Evolutionary conservation across 1,284 basidiomycete genomes (phyloP).

Genomic region (Termitomyces sp.): DNA sequence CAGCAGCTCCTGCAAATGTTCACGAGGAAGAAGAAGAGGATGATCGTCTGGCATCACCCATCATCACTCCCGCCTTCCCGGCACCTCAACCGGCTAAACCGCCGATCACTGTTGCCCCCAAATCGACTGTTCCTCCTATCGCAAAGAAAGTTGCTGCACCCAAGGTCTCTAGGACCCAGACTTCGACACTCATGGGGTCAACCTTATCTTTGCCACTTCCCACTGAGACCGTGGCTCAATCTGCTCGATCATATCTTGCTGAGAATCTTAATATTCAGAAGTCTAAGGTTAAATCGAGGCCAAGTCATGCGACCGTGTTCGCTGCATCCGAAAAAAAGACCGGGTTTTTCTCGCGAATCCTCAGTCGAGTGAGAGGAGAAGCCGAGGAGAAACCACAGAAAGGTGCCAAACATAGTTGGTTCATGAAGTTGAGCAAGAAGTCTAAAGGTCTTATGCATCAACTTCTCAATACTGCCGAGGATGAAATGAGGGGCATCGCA

Average conservation of each 20-base stretch:
- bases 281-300: conserved; percentile 64
- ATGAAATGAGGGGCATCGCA: conserved; percentile 48
- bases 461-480: conserved; percentile 51
- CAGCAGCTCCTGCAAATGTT: conserved; percentile 22
- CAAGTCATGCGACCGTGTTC: conserved; percentile 48
- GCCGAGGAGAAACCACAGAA: conserved; percentile 28
- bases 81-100: conserved; percentile 10
- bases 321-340: conserved; percentile 32
- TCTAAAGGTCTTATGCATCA: conserved; percentile 57
- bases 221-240: conserved; percentile 50
- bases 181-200: conserved; percentile 35
- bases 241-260: conserved; percentile 60
- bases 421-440: conserved; percentile 54
- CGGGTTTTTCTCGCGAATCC: conserved; percentile 48
- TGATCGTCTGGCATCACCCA: conserved; percentile 2
- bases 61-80: conserved; percentile 13
- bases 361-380: conserved; percentile 25
- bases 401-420: conserved; percentile 47
- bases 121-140: conserved; percentile 8
- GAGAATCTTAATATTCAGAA: conserved; percentile 45
- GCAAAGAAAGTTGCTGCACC: conserved; percentile 17
- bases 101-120: conserved; percentile 2
- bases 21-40: conserved; percentile 12
- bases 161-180: conserved; percentile 21
- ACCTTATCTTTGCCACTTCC: conserved; percentile 41